Evolutionary conservation across 1,284 basidiomycete species (phyloP).

Genomic region (Pyrrhoderma lamaoense): DNA sequence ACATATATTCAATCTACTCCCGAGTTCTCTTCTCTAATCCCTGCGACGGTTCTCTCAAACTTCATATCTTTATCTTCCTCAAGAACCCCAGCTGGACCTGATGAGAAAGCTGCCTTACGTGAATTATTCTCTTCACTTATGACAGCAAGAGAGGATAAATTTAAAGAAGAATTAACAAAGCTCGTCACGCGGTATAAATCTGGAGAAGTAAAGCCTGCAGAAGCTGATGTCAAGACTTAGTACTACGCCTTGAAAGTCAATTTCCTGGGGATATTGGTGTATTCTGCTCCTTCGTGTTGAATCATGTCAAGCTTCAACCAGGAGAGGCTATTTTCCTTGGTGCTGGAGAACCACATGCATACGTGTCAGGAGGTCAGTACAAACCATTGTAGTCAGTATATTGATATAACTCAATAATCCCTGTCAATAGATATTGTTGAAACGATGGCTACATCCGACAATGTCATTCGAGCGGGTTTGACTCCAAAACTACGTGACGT

Average conservation of each 20-base stretch:
- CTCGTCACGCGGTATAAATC: conserved; percentile 59
- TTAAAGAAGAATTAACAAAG: conserved; percentile 49
- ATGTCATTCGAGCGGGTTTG: conserved; percentile 96
- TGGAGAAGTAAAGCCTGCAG: conserved; percentile 33
- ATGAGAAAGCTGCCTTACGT: conserved; percentile 58
- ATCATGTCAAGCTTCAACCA: conserved; percentile 72
- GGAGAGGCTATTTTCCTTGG: conserved; percentile 94
- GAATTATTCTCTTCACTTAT: conserved; percentile 80
- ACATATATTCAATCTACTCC: conserved; percentile 62
- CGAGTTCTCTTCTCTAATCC: conserved; percentile 73
- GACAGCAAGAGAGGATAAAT: conserved; percentile 52
- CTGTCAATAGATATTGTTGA: conserved; percentile 81
- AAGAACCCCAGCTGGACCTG: conserved; percentile 34
- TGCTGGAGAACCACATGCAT: conserved; percentile 96
- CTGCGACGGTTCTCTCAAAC: conserved; percentile 39
- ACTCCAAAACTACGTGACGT: conserved; percentile 96
- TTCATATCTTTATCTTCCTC: conserved; percentile 44
- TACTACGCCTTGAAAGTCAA: conserved; percentile 68
- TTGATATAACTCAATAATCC: not conserved
- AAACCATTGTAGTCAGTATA: conserved; percentile 4
- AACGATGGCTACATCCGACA: conserved; percentile 98
- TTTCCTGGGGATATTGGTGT: conserved; percentile 93
- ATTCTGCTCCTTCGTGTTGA: conserved; percentile 89
- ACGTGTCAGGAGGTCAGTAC: conserved; percentile 76
- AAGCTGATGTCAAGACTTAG: conserved; percentile 54